A percentile compares a stretch with the other conserved stretches of the same genome.
phyloP scores from a whole-genome alignment of 2,329 filamentous ascomycete species.

The Tympanopsis confertula region DNA sequence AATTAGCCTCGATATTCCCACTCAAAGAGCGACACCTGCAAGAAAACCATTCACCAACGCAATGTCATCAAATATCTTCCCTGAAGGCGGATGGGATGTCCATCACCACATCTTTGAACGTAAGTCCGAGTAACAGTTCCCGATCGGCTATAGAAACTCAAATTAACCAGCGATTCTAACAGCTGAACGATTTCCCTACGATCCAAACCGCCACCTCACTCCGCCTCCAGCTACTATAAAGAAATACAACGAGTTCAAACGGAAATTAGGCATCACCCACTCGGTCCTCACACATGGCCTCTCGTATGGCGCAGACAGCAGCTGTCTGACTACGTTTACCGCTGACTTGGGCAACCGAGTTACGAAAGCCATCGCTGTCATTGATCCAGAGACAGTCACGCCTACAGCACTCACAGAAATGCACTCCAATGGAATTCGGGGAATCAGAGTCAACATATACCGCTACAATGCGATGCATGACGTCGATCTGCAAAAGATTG shows the following conservation, averaged over 20 bases:
- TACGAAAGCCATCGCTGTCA: slow-evolving; percentile 17
- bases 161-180: too few species aligned
- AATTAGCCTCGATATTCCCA: too few species aligned
- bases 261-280: slow-evolving; percentile 14
- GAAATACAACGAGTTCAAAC: slow-evolving; percentile 12
- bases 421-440: slow-evolving; percentile 15
- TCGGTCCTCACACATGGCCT: slow-evolving; percentile 22
- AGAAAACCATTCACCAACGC: too few species aligned
- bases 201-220: slow-evolving; percentile 13
- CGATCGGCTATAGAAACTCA: slow-evolving; percentile 7
- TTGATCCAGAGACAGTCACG: slow-evolving; percentile 13
- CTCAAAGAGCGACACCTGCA: too few species aligned
- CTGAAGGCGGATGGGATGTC: slow-evolving; percentile 16
- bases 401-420: slow-evolving; percentile 11
- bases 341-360: slow-evolving; percentile 10
- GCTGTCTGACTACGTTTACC: slow-evolving; percentile 18
- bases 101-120: slow-evolving; percentile 20
- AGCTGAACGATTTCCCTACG: slow-evolving; percentile 8
- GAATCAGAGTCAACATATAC: slow-evolving; percentile 22
- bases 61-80: slow-evolving; percentile 10
- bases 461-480: slow-evolving; percentile 21
- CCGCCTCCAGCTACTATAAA: slow-evolving; percentile 13
- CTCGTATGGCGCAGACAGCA: slow-evolving; percentile 21
- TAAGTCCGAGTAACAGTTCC: slow-evolving; percentile 8
- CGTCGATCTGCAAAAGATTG: slow-evolving; percentile 17